Evolutionary conservation across 1,284 basidiomycete genomes (phyloP), one percentile per base, ranked within the genome.

Genomic region (Cystobasidium pallidum): DNA sequence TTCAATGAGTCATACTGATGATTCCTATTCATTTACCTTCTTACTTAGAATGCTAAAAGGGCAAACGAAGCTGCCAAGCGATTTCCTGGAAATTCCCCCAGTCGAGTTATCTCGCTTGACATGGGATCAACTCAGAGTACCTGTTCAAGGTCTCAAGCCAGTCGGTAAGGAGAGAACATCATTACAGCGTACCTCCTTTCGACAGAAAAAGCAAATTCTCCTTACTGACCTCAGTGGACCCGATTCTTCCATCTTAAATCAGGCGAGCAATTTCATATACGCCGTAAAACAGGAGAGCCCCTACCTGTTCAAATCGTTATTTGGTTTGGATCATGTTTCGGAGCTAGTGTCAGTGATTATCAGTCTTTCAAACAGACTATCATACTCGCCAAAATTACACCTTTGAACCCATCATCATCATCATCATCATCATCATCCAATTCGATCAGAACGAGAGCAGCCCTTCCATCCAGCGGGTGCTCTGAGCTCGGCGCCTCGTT

Each of bases 251-350:
- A n/a, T n/a, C n/a, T n/a, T n/a, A n/a, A n/a, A n/a, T n/a, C 32
- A 70, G 67, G 36, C 57, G 43, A 61, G 21, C 47, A 55, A 19
- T 62, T 61, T 32, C 43, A 49, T 15, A 28, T 61, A n/a, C 55
- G 58, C 6, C 36, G 34, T 26, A 36, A 55, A n/a, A 43, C 39
- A 39, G 41, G 45, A 34, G 58, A 47, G 8, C n/a, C 32, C 21
- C 21, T 61, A 21, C 57, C 55, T 19, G 55, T 47, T 47, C 26
- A 32, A 13, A 61, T 70, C 28, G 45, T 47, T 19, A n/a, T 70
- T 4, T 62, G 41, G 45, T 49, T 70, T 28, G 67, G 67, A 24
- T 61, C 57, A 24, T 70, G 34, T 47, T 70, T 28, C 30, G 67
- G 67, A 19, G 54, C 54, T 26, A 57, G 21, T 10, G 39, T 24